Percentiles rank a stretch among this genome's conserved stretches.
These are phyloP conservation scores for Scheffersomyces ergatensis DNA, from an alignment of 805 yeast species.

Conservation along the genomic window DNA sequence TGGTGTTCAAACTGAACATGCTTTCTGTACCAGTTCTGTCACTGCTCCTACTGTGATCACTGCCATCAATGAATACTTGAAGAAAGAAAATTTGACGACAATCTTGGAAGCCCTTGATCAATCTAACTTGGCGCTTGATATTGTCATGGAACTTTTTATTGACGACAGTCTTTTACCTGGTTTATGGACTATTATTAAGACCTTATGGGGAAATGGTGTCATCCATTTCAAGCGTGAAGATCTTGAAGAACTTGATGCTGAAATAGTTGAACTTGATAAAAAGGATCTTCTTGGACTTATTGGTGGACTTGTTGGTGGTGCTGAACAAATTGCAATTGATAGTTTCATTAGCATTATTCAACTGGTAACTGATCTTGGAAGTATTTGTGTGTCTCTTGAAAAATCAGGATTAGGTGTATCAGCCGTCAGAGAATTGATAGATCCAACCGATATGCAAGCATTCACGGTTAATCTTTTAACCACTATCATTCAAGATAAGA, in stretches of 20 bases:
- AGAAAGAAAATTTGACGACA: slow-evolving; percentile 5
- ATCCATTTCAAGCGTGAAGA: slow-evolving; percentile 2
- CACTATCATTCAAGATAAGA: slow-evolving; percentile 1
- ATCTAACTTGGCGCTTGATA: slow-evolving; percentile 10
- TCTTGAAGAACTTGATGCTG: background rate
- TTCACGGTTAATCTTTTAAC: slow-evolving; percentile 8
- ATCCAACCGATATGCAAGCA: slow-evolving; percentile 7
- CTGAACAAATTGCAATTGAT: slow-evolving; percentile 1
- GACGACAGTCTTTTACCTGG: slow-evolving; percentile 6
- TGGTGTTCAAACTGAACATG: slow-evolving; percentile 9
- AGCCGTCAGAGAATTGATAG: slow-evolving; percentile 6
- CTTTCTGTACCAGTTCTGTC: slow-evolving; percentile 5
- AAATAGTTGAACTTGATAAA: slow-evolving; percentile 1
- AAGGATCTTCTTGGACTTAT: slow-evolving; percentile 7
- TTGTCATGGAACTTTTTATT: slow-evolving; percentile 9
- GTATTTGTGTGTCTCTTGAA: slow-evolving; percentile 8
- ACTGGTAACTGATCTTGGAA: slow-evolving; percentile 6
- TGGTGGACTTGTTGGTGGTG: slow-evolving; percentile 4
- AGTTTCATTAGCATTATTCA: slow-evolving; percentile 5
- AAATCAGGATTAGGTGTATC: slow-evolving; percentile 14
- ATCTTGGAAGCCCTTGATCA: slow-evolving; percentile 8
- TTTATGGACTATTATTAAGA: slow-evolving; percentile 4
- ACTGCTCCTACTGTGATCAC: slow-evolving; percentile 6
- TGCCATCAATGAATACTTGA: slow-evolving; percentile 7
- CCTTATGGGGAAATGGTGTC: slow-evolving; percentile 7